Evolutionary conservation across 176 grass and related monocot species (phyloP).

Genomic region (maize (Zea mays)): DNA sequence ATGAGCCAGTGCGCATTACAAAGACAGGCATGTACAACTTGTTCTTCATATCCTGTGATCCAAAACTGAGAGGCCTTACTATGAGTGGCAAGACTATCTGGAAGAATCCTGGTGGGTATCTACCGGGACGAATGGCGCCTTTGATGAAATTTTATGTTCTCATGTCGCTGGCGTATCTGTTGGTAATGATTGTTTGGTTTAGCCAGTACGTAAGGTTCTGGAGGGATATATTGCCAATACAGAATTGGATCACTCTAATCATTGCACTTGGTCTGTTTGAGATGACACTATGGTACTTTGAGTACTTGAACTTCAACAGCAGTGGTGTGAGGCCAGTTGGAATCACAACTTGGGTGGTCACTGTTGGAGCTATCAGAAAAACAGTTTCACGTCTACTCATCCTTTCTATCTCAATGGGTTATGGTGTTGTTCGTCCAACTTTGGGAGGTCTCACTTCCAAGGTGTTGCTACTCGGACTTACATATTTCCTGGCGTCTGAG

Average conservation of each 20-base stretch:
- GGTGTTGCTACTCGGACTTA: slow-evolving; percentile 93
- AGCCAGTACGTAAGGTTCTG: slow-evolving; percentile 91
- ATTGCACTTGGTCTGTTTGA: slow-evolving; percentile 95
- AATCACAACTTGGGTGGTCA: slow-evolving; percentile 99
- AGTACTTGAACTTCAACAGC: slow-evolving; percentile 95
- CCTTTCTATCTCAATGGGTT: slow-evolving; percentile 97
- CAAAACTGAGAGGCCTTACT: slow-evolving; percentile 84
- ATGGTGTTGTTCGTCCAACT: slow-evolving; percentile 93
- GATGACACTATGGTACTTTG: slow-evolving; percentile 98
- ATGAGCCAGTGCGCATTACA: slow-evolving; percentile 55
- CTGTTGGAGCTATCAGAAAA: slow-evolving; percentile 91
- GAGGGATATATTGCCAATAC: slow-evolving; percentile 90
- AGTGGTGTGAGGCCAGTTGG: slow-evolving; percentile 78
- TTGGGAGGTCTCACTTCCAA: slow-evolving; percentile 94
- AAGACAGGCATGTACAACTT: slow-evolving; percentile 99
- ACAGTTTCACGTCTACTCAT: slow-evolving; percentile 88
- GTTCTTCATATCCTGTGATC: slow-evolving; percentile 98
- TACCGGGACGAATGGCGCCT: slow-evolving; percentile 89
- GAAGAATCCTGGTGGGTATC: slow-evolving; percentile 91
- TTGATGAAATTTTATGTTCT: slow-evolving; percentile 92
- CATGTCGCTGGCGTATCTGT: slow-evolving; percentile 82
- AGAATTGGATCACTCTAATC: slow-evolving; percentile 94
- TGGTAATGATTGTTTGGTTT: slow-evolving; percentile 79
- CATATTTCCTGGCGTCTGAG: slow-evolving; percentile 93
- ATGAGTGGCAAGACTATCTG: slow-evolving; percentile 98